A percentile compares a stretch with the other conserved stretches of the same genome.
phyloP scores from a whole-genome alignment of 208 protist species.

The Zelonia costaricensis region DNA sequence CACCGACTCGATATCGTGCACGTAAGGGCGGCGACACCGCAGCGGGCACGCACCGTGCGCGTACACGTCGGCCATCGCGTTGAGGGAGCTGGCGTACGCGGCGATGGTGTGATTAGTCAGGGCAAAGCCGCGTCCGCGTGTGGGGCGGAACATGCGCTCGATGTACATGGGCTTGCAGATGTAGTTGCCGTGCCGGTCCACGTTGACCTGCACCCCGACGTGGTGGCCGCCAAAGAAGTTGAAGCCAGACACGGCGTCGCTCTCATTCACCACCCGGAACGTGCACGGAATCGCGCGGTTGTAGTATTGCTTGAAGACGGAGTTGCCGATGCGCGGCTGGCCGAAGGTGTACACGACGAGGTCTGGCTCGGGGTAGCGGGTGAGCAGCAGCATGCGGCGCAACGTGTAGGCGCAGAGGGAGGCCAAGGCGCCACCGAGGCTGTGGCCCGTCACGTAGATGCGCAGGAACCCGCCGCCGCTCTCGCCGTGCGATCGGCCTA shows the following conservation, averaged over 20 bases:
- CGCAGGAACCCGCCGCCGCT: constrained; percentile 19
- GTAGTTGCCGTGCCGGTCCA: constrained; percentile 80
- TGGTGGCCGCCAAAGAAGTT: constrained; percentile 59
- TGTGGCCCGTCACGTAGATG: constrained; percentile 82
- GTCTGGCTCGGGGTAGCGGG: constrained; percentile 56
- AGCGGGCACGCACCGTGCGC: constrained; percentile 29
- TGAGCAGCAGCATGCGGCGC: constrained; percentile 47
- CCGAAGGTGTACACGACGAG: constrained; percentile 86
- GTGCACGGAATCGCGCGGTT: constrained; percentile 72
- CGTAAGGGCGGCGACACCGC: constrained; percentile 42
- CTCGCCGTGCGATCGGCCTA: background rate
- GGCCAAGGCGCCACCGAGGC: constrained; percentile 78
- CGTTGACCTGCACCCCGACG: constrained; percentile 78
- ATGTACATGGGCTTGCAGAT: constrained; percentile 82
- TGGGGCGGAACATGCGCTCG: constrained; percentile 71
- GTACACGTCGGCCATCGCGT: constrained; percentile 53
- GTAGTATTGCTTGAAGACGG: constrained; percentile 68
- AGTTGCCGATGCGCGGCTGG: constrained; percentile 77
- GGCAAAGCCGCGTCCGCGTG: constrained; percentile 40
- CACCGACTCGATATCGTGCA: constrained; percentile 19
- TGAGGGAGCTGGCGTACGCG: constrained; percentile 67
- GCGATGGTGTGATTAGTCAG: constrained; percentile 54
- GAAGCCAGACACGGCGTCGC: constrained; percentile 73
- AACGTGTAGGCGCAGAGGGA: constrained; percentile 80
- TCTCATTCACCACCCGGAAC: constrained; percentile 88